Base-by-base conservation (phyloP, 208 protist genomes). In the Acanthamoeba divionensis region DNA sequence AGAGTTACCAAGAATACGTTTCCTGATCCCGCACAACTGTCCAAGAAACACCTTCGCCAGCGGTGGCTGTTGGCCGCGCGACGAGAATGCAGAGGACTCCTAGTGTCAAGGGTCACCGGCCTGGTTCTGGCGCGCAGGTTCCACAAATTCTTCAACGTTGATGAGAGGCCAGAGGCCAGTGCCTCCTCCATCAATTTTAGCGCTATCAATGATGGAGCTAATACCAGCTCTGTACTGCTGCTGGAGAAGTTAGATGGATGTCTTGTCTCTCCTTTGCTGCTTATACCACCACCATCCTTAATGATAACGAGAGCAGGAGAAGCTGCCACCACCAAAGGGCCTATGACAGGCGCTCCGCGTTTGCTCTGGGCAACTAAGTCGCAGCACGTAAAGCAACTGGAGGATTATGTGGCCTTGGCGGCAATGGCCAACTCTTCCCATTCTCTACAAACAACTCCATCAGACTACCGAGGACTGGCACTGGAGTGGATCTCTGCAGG, bases 121-220 rank as follows among this genome's bases (percentile, higher is more conserved):
- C 3, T 9, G 15, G 90, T 91, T 38, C 50, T 91, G 26, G 90
- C 90, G 13, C 75, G 90, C 5, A 62, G 90, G n/a, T 90, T 83
- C 66, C 90, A 91, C 80, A 91, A 91, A 44, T 91, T 91, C 90
- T 91, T 89, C 65, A 91, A 91, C 54, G 65, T 91, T 13, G 90
- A 90, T 52, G 90, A 91, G 90, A 10, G 36, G 13, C n/a, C 75
- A 12, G 90, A 91, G 45, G 41, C 79, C 31, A 45, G 44, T 1
- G 48, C 55, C 36, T 52, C 45, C 4, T 9, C 38, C 33, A 29
- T 87, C 55, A 29, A 12, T 13, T 13, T 18, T 24, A 24, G 15
- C 24, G 9, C 41, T 13, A n/a, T 52, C 3, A 45, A 7, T 2
- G 79, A 47, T 60, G 15, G 24, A 15, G 63, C 63, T 15, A 24